These are phyloP conservation scores for Ricinus communis DNA, from an alignment of 345 rosid genomes.

Conservation along the genomic window DNA sequence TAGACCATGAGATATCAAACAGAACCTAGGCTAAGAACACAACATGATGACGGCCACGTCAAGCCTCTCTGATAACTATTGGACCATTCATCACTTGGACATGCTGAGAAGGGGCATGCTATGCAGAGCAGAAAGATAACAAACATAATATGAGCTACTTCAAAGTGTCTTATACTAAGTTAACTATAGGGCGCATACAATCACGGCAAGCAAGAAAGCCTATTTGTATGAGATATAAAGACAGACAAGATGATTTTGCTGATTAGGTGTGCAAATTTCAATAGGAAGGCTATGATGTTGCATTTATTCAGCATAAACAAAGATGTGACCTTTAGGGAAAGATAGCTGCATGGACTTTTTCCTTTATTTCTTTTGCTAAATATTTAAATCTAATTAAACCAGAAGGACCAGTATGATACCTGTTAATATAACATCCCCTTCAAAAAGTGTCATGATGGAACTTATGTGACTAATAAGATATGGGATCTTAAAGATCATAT, in stretches of 20 bases:
- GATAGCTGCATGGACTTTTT: neutral
- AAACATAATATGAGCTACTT: neutral
- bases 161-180: no score
- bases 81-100: no score
- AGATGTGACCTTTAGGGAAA: neutral
- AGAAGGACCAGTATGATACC: conserved; percentile 39
- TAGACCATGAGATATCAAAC: neutral
- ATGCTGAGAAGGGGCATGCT: no score
- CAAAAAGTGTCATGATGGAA: conserved; percentile 80
- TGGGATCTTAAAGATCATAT: conserved; percentile 86
- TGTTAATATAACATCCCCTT: conserved; percentile 89
- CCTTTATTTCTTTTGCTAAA: neutral
- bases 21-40: neutral
- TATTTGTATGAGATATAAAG: neutral
- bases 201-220: neutral
- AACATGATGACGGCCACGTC: no score
- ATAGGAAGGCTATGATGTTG: neutral
- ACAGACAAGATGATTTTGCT: neutral
- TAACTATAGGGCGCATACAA: no score
- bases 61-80: no score
- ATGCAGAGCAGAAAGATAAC: neutral
- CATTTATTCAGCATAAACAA: neutral
- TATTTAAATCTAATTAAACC: neutral
- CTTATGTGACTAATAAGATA: conserved; percentile 87
- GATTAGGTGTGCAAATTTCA: neutral